A percentile compares a stretch with the other conserved stretches of the same genome.
phyloP scores from a whole-genome alignment of 208 protist genomes.

The Leishmania major region DNA sequence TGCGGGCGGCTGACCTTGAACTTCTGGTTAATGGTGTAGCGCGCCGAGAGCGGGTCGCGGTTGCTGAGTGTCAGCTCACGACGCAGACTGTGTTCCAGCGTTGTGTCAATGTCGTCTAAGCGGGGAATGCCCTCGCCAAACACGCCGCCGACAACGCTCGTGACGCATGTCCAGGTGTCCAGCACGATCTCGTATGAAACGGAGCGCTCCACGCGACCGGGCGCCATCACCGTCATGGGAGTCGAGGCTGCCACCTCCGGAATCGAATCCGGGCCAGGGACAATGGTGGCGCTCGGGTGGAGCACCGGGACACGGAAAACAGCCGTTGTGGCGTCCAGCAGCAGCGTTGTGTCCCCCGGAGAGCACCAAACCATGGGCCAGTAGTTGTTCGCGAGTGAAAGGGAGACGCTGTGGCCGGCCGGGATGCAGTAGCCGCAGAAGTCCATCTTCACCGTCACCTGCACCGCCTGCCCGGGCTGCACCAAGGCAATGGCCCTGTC shows the following conservation, averaged over 20 bases:
- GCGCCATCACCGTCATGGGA: constrained; percentile 36
- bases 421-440: constrained; percentile 68
- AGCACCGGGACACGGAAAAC: constrained; percentile 35
- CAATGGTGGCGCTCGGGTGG: constrained; percentile 7
- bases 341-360: constrained; percentile 53
- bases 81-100: constrained; percentile 63
- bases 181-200: constrained; percentile 52
- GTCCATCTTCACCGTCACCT: constrained; percentile 47
- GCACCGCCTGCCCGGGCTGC: constrained; percentile 23
- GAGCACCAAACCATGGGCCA: constrained; percentile 74
- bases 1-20: constrained; percentile 49
- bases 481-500: constrained; percentile 37
- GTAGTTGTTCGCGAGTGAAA: constrained; percentile 68
- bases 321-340: constrained; percentile 33
- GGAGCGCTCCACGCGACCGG: constrained; percentile 44
- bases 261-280: constrained; percentile 32
- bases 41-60: constrained; percentile 60
- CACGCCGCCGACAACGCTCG: constrained; percentile 57
- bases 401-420: constrained; percentile 42
- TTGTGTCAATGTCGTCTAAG: constrained; percentile 68
- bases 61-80: constrained; percentile 64
- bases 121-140: constrained; percentile 67
- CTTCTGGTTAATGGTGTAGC: constrained; percentile 52
- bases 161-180: constrained; percentile 62
- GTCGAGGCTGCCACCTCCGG: constrained; percentile 51